Conservation (phyloP, 2,329 filamentous ascomycete species). For the Teratosphaeria viscida region DNA sequence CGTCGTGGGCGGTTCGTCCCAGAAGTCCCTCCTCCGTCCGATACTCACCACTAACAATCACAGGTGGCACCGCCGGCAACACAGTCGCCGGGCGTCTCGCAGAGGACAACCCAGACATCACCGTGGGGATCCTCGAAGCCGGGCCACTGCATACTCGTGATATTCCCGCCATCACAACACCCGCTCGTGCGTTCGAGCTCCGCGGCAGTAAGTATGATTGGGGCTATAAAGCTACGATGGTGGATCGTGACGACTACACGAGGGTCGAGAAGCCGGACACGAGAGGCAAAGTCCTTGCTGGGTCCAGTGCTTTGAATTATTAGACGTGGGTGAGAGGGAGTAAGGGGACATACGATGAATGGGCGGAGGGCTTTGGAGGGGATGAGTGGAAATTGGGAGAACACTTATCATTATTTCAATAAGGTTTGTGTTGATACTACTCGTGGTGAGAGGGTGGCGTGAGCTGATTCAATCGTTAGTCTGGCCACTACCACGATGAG, state of each 20-base stretch:
- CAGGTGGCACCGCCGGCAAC: slow-evolving; percentile 8
- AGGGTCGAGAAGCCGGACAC: background rate
- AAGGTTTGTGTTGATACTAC: background rate
- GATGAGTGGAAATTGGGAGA: slow-evolving; percentile 30
- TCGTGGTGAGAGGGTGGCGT: background rate
- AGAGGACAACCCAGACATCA: slow-evolving; percentile 9
- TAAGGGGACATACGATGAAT: slow-evolving; percentile 26
- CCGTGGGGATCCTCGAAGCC: slow-evolving; percentile 26
- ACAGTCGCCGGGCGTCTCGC: slow-evolving; percentile 13
- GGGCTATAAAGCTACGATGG: background rate
- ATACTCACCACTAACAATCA: background rate
- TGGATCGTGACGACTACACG: background rate
- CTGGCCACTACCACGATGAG: background rate
- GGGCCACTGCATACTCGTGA: slow-evolving; percentile 9
- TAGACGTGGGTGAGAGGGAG: slow-evolving; percentile 11
- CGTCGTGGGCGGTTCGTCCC: background rate
- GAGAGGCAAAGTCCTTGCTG: slow-evolving; percentile 17
- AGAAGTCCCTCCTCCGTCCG: background rate
- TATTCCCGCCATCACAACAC: background rate
- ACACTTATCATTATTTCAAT: slow-evolving; percentile 11
- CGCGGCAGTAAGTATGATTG: background rate
- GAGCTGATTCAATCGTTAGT: background rate
- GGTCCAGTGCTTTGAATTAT: slow-evolving; percentile 29
- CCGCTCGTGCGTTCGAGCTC: background rate
- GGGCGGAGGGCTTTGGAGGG: slow-evolving; percentile 21